These are phyloP conservation scores for Kockovaella imperatae DNA, from an alignment of 768 basidiomycete genomes.

Conservation along the genomic window DNA sequence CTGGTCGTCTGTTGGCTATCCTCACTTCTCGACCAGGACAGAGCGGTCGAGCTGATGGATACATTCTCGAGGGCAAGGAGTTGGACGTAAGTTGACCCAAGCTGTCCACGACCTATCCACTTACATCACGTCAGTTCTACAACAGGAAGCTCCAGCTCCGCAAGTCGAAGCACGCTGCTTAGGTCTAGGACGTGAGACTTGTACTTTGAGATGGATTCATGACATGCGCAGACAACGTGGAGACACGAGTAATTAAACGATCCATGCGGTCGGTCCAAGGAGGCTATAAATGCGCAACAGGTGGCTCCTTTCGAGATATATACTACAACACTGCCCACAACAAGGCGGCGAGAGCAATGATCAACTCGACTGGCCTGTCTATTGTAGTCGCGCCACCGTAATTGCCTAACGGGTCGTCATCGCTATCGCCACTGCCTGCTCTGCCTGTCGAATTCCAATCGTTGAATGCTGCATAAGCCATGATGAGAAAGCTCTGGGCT, in stretches of 20 bases:
- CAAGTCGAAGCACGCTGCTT: constrained; percentile 83
- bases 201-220: constrained; percentile 16
- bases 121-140: constrained; percentile 62
- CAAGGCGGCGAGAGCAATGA: too few species aligned
- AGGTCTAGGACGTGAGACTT: constrained; percentile 8
- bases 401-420: constrained; percentile 15
- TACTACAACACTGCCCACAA: too few species aligned
- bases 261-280: too few species aligned
- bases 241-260: too few species aligned
- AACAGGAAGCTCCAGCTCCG: constrained; percentile 83
- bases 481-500: constrained; percentile 40
- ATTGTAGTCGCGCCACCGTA: constrained; percentile 7
- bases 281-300: too few species aligned
- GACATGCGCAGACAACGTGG: too few species aligned
- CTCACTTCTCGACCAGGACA: constrained; percentile 96
- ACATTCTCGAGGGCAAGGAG: constrained; percentile 96
- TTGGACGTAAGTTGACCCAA: constrained; percentile 61
- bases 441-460: constrained; percentile 25
- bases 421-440: neutral
- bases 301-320: too few species aligned
- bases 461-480: constrained; percentile 40
- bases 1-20: constrained; percentile 88
- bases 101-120: neutral
- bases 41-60: constrained; percentile 91
- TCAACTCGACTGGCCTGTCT: too few species aligned